phyloP scores from a whole-genome alignment of 768 basidiomycete species.

The Tylopilus subfusipes region DNA sequence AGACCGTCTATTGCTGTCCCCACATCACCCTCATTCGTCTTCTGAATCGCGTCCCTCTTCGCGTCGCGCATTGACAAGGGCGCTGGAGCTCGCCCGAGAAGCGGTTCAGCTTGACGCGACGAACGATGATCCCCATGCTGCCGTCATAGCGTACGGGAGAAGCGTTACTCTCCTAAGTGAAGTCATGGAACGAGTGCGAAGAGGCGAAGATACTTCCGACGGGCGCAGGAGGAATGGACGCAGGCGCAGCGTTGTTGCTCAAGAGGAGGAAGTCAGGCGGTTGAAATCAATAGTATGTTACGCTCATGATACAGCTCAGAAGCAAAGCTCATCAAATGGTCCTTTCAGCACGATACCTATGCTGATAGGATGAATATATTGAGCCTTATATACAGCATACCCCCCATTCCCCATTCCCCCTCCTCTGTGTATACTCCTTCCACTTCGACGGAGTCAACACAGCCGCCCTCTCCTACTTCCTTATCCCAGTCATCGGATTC shows the following conservation, averaged over 20 bases:
- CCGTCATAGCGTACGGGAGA: slow-evolving; percentile 84
- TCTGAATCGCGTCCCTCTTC: slow-evolving; percentile 65
- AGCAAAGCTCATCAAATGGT: slow-evolving; percentile 15
- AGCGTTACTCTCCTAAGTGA: slow-evolving; percentile 84
- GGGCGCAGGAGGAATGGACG: slow-evolving; percentile 56
- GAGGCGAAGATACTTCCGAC: slow-evolving; percentile 79
- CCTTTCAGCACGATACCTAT: slow-evolving; percentile 83
- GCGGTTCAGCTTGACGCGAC: slow-evolving; percentile 86
- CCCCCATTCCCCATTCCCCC: slow-evolving; percentile 65
- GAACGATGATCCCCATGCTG: slow-evolving; percentile 84
- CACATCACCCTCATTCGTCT: slow-evolving; percentile 39
- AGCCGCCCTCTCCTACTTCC: slow-evolving; percentile 36
- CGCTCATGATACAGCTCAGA: slow-evolving; percentile 8
- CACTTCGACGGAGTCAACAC: slow-evolving; percentile 36
- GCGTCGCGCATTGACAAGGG: slow-evolving; percentile 78
- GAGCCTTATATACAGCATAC: slow-evolving; percentile 84
- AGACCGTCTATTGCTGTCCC: slow-evolving; percentile 43
- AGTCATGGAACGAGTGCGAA: slow-evolving; percentile 88
- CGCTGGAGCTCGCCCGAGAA: slow-evolving; percentile 83
- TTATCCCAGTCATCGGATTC: slow-evolving; percentile 44
- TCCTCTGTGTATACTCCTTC: slow-evolving; percentile 46
- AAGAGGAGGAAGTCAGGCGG: slow-evolving; percentile 84
- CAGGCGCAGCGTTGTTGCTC: slow-evolving; percentile 79
- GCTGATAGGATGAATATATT: slow-evolving; percentile 93
- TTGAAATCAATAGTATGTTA: slow-evolving; percentile 83